These are phyloP conservation scores for Alternaria burnsii DNA, from an alignment of 2,329 filamentous ascomycete species.

Conservation along the genomic window DNA sequence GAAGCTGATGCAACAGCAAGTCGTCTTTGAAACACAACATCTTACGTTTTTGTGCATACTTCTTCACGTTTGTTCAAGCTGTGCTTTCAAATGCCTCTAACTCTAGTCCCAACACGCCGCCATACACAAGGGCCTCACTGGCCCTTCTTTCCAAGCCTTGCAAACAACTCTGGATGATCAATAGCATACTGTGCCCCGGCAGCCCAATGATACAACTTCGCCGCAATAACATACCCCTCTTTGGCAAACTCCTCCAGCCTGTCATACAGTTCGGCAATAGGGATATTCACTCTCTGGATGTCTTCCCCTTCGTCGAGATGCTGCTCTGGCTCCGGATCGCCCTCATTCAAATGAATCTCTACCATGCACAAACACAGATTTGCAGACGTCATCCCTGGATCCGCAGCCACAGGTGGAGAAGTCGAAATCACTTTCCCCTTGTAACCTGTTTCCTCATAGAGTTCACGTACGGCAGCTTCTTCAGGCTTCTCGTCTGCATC, in stretches of 20 bases:
- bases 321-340: constrained; percentile 34
- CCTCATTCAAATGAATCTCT: constrained; percentile 33
- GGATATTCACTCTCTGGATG: constrained; percentile 38
- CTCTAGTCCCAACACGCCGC: not conserved
- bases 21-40: not conserved
- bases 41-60: too few species aligned
- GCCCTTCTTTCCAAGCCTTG: constrained; percentile 11
- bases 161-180: constrained; percentile 35
- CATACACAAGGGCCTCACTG: not conserved
- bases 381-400: constrained; percentile 39
- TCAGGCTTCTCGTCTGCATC: constrained; percentile 66
- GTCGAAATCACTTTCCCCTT: constrained; percentile 53
- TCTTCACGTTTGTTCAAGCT: too few species aligned
- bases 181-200: constrained; percentile 38
- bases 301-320: constrained; percentile 41
- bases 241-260: constrained; percentile 32
- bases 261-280: constrained; percentile 33
- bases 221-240: constrained; percentile 39
- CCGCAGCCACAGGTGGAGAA: constrained; percentile 32
- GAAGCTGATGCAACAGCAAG: not conserved
- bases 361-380: constrained; percentile 39
- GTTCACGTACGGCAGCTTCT: constrained; percentile 65
- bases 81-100: too few species aligned
- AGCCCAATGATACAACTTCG: constrained; percentile 42
- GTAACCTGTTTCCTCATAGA: constrained; percentile 70